Evolutionary conservation across 805 yeast species (phyloP).

Genomic region (Priceomyces melissophilus): DNA sequence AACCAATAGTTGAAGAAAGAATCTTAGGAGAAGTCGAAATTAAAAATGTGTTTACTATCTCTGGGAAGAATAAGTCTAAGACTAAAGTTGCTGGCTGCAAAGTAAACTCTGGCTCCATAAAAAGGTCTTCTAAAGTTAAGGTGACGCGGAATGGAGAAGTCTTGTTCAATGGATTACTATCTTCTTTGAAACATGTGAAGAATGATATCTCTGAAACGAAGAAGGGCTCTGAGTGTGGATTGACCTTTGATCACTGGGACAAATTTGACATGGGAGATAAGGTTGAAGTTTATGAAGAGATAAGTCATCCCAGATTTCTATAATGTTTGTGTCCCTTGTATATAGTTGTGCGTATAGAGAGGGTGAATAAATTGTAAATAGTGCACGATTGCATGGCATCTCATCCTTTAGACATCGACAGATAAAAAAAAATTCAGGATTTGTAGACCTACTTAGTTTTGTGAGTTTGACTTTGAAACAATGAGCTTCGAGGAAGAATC

Average conservation of each 20-base stretch:
- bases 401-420: background rate
- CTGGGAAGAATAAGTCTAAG: slow-evolving; percentile 50
- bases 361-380: background rate
- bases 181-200: slow-evolving; percentile 76
- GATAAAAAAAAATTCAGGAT: too few relatives aligned
- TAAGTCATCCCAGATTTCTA: slow-evolving; percentile 35
- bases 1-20: slow-evolving; percentile 65
- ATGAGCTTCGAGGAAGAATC: slow-evolving; percentile 47
- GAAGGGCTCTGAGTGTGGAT: slow-evolving; percentile 90
- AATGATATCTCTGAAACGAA: slow-evolving; percentile 73
- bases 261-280: slow-evolving; percentile 72
- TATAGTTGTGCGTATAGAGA: slow-evolving; percentile 6
- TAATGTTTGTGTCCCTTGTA: slow-evolving; percentile 12
- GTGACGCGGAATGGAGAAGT: slow-evolving; percentile 52
- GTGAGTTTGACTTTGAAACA: background rate
- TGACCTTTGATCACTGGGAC: slow-evolving; percentile 66
- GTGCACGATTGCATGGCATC: background rate
- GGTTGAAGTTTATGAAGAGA: slow-evolving; percentile 70
- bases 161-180: slow-evolving; percentile 55
- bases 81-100: slow-evolving; percentile 84
- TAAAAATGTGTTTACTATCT: slow-evolving; percentile 68
- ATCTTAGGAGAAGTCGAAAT: slow-evolving; percentile 65
- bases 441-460: background rate
- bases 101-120: slow-evolving; percentile 65
- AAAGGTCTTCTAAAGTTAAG: slow-evolving; percentile 54